These are phyloP conservation scores for Kwoniella botswanensis DNA, from an alignment of 768 basidiomycete genomes.

Conservation along the genomic window DNA sequence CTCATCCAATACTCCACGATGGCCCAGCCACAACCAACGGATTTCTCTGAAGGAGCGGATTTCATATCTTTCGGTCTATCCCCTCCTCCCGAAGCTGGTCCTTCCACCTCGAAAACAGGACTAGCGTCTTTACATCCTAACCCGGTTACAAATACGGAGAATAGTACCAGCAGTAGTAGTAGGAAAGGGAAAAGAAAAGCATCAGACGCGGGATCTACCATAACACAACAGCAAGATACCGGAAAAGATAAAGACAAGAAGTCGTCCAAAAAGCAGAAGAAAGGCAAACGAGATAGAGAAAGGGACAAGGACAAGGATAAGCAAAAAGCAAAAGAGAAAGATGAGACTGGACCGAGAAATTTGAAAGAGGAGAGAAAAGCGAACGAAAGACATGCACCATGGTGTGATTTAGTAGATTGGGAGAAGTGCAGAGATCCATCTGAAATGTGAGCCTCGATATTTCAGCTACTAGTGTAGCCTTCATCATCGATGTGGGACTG, in stretches of 20 bases:
- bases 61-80: conserved; percentile 52
- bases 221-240: background rate
- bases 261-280: conserved; percentile 7
- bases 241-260: conserved; percentile 10
- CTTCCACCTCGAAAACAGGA: conserved; percentile 8
- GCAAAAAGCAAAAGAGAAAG: conserved; percentile 48
- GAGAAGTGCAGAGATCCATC: conserved; percentile 75
- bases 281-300: conserved; percentile 28
- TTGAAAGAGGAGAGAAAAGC: conserved; percentile 65
- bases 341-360: conserved; percentile 64
- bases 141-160: background rate
- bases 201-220: conserved; percentile 1
- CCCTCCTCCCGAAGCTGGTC: conserved; percentile 31
- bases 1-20: background rate
- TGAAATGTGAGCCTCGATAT: conserved; percentile 70
- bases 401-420: conserved; percentile 75
- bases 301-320: conserved; percentile 29
- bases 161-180: background rate
- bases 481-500: too few species aligned
- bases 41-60: conserved; percentile 38
- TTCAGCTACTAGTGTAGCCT: background rate
- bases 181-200: conserved; percentile 23
- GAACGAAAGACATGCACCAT: conserved; percentile 62
- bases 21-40: conserved; percentile 4
- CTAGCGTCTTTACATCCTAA: conserved; percentile 1